These are phyloP conservation scores for Backusella liffmaniae DNA, from an alignment of 192 early-diverging fungal species.

Conservation along the genomic window DNA sequence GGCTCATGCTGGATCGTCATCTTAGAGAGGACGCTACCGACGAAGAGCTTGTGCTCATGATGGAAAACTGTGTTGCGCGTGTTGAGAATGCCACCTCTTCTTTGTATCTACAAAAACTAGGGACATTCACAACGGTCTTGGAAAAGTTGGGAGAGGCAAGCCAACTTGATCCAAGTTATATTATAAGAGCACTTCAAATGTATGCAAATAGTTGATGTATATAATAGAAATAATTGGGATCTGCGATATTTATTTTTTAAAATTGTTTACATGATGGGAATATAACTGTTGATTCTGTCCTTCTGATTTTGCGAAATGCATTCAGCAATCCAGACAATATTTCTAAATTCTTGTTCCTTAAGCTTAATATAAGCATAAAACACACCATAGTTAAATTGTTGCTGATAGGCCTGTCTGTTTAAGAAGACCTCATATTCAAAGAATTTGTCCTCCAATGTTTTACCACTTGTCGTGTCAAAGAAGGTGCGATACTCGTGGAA, in stretches of 20 bases:
- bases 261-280: slow-evolving; percentile 43
- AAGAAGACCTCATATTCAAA: slow-evolving; percentile 94
- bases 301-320: slow-evolving; percentile 98
- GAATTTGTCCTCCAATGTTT: slow-evolving; percentile 91
- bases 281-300: slow-evolving; percentile 93
- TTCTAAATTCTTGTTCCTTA: slow-evolving; percentile 98
- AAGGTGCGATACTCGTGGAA: slow-evolving; percentile 88
- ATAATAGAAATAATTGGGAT: neutral
- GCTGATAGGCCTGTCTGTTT: slow-evolving; percentile 91
- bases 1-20: slow-evolving; percentile 20
- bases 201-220: slow-evolving; percentile 36
- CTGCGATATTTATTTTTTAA: neutral
- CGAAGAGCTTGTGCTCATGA: slow-evolving; percentile 47
- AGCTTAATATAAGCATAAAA: slow-evolving; percentile 95
- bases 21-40: slow-evolving; percentile 49
- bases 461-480: slow-evolving; percentile 64
- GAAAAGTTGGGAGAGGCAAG: slow-evolving; percentile 59
- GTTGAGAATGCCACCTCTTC: slow-evolving; percentile 64
- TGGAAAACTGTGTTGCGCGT: slow-evolving; percentile 54
- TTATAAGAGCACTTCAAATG: slow-evolving; percentile 64
- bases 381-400: slow-evolving; percentile 96
- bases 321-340: slow-evolving; percentile 99
- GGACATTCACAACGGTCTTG: slow-evolving; percentile 54
- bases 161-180: slow-evolving; percentile 56
- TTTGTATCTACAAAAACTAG: slow-evolving; percentile 53